Conservation (phyloP, 2,329 filamentous ascomycete species). For the Nigrograna mackinnonii region DNA sequence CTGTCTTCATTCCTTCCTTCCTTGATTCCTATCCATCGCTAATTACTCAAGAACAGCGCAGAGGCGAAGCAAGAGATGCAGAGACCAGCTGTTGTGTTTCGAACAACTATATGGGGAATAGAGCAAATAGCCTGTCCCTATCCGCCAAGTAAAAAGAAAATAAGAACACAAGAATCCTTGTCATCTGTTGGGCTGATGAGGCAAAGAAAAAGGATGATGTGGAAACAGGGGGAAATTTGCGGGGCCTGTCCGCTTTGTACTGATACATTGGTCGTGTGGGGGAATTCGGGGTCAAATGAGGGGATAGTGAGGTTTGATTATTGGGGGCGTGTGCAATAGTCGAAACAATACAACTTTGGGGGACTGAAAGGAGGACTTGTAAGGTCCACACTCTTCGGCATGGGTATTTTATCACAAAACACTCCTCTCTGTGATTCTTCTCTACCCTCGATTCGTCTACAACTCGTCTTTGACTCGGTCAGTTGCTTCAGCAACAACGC, state of each 20-base stretch:
- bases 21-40: too few relatives aligned
- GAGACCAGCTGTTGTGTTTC: too few relatives aligned
- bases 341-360: too few relatives aligned
- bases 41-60: too few relatives aligned
- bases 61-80: too few relatives aligned
- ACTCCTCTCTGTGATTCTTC: not conserved
- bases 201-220: not conserved
- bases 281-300: not conserved
- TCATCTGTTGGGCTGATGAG: not conserved
- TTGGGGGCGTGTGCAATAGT: too few relatives aligned
- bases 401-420: not conserved
- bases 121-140: not conserved
- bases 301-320: not conserved
- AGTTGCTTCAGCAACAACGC: conserved; percentile 42
- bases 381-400: not conserved
- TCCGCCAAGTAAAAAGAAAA: not conserved
- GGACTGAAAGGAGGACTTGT: not conserved
- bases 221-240: not conserved
- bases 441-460: conserved; percentile 27
- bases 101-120: not conserved
- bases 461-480: conserved; percentile 57
- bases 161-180: not conserved
- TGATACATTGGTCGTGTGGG: not conserved
- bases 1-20: too few relatives aligned
- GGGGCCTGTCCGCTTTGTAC: not conserved